Percentiles rank a stretch among this genome's conserved stretches.
phyloP scores from a whole-genome alignment of 1,284 basidiomycete species.

The Agroathelia rolfsii region DNA sequence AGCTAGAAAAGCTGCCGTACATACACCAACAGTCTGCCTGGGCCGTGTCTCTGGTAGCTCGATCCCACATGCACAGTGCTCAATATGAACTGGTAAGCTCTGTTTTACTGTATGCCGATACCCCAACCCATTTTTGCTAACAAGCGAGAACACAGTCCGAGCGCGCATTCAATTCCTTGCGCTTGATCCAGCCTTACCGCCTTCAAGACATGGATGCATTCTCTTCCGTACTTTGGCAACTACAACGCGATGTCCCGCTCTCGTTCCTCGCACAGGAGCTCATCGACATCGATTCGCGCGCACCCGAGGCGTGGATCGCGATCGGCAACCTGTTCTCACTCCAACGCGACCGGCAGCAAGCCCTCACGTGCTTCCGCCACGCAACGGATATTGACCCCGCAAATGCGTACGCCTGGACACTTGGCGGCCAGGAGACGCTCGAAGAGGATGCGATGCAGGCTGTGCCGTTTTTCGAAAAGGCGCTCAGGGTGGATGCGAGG shows the following conservation, averaged over 20 bases:
- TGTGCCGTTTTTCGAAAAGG: conserved; percentile 81
- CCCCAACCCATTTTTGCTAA: too few relatives aligned
- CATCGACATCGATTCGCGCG: conserved; percentile 68
- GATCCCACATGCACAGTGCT: conserved; percentile 39
- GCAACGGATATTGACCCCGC: conserved; percentile 76
- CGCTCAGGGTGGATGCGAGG: conserved; percentile 77
- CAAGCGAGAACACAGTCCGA: too few relatives aligned
- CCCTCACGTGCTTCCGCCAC: conserved; percentile 84
- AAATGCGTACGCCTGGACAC: conserved; percentile 86
- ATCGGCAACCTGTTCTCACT: conserved; percentile 89
- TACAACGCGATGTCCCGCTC: conserved; percentile 70
- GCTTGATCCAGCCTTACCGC: conserved; percentile 76
- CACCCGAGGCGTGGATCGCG: conserved; percentile 89
- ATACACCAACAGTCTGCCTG: conserved; percentile 67
- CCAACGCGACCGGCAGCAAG: conserved; percentile 84
- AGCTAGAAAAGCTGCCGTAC: conserved; percentile 69
- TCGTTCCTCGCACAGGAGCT: conserved; percentile 88
- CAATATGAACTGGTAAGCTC: conserved; percentile 9
- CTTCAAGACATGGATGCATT: conserved; percentile 88
- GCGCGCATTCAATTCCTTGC: conserved; percentile 73
- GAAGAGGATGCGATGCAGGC: conserved; percentile 90
- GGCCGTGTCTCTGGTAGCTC: conserved; percentile 74
- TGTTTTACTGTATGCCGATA: conserved; percentile 11
- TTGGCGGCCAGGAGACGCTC: conserved; percentile 90
- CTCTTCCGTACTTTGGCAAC: conserved; percentile 90